phyloP scores from a whole-genome alignment of 352 stramenopile genomes.

The Phytophthora rubi region DNA sequence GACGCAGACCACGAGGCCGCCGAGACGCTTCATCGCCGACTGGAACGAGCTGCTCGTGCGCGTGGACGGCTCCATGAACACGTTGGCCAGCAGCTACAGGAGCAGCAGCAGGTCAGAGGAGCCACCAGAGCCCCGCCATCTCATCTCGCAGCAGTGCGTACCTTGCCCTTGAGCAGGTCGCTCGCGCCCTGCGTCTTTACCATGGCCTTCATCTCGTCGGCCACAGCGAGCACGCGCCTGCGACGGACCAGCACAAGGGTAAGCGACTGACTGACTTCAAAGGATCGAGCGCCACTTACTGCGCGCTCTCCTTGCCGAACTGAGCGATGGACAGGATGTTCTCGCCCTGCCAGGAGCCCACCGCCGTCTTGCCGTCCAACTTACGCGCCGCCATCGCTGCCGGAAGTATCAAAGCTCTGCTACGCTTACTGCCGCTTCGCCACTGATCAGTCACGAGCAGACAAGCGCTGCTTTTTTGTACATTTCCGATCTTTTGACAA shows the following conservation, averaged over 20 bases:
- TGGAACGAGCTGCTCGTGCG: slow-evolving; percentile 98
- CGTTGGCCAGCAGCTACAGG: slow-evolving; percentile 91
- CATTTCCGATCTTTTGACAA: background rate
- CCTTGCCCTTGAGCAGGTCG: slow-evolving; percentile 87
- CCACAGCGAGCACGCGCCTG: slow-evolving; percentile 74
- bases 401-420: background rate
- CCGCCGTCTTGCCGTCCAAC: slow-evolving; percentile 67
- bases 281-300: slow-evolving; percentile 40
- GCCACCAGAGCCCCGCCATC: background rate
- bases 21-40: slow-evolving; percentile 96
- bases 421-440: slow-evolving; percentile 4
- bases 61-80: slow-evolving; percentile 99
- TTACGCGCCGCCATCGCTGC: slow-evolving; percentile 24
- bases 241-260: slow-evolving; percentile 7
- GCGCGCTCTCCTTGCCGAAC: slow-evolving; percentile 76
- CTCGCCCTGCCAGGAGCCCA: slow-evolving; percentile 69
- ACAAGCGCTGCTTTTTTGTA: background rate
- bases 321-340: slow-evolving; percentile 84
- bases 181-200: slow-evolving; percentile 73
- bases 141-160: slow-evolving; percentile 23
- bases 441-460: slow-evolving; percentile 10
- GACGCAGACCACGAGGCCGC: slow-evolving; percentile 94
- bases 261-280: background rate
- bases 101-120: background rate
- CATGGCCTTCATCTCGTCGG: slow-evolving; percentile 86